A percentile compares a stretch with the other conserved stretches of the same genome.
Conservation (phyloP, 345 rosid species). For the Lagerstroemia speciosa region DNA sequence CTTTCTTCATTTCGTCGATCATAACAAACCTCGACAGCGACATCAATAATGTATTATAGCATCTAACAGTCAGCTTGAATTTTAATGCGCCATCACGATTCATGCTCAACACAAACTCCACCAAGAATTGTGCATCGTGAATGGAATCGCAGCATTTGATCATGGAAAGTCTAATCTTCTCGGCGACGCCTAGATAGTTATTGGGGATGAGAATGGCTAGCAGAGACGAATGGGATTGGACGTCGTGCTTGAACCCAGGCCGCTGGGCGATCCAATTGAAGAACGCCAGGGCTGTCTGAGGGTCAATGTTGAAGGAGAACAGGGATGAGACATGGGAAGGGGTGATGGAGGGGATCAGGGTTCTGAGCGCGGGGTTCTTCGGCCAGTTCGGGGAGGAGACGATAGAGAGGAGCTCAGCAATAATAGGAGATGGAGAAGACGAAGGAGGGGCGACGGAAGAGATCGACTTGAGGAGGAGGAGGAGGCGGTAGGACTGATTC, state of each 20-base stretch:
- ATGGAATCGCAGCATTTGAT: constrained; percentile 34
- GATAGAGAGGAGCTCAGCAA: constrained; percentile 27
- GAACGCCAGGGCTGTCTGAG: constrained; percentile 42
- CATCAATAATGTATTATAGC: constrained; percentile 55
- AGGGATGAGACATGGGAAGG: constrained; percentile 45
- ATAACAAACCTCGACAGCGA: constrained; percentile 36
- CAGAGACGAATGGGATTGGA: constrained; percentile 38
- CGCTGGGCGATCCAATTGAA: constrained; percentile 40
- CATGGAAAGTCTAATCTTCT: constrained; percentile 42
- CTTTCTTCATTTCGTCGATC: constrained; percentile 55
- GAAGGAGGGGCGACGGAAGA: constrained; percentile 15
- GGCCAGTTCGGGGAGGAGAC: constrained; percentile 53
- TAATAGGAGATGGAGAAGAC: constrained; percentile 20
- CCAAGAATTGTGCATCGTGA: constrained; percentile 28
- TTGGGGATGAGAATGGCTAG: constrained; percentile 31
- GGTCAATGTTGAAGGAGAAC: constrained; percentile 29
- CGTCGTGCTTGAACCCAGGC: constrained; percentile 41
- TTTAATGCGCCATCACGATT: constrained; percentile 24
- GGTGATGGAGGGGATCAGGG: constrained; percentile 30
- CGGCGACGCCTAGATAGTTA: constrained; percentile 24
- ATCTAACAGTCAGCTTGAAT: constrained; percentile 40
- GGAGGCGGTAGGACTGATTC: neutral
- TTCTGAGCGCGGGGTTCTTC: constrained; percentile 29
- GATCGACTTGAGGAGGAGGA: constrained; percentile 14
- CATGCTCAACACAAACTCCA: constrained; percentile 35